Evolutionary conservation across 331 rosid species (phyloP).

Genomic region (Malus hybrid): DNA sequence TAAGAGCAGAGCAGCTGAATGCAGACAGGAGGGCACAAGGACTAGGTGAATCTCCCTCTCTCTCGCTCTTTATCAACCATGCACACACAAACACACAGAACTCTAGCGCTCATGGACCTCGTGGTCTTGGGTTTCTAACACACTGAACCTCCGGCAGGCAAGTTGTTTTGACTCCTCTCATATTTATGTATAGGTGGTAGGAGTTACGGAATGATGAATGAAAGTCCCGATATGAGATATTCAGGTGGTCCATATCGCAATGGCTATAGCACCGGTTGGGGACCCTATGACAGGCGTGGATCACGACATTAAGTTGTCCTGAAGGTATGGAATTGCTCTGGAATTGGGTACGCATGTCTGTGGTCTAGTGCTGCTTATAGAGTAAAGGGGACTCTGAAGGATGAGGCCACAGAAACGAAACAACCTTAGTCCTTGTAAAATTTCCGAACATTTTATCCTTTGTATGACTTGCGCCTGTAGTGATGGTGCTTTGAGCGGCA

Average conservation of each 20-base stretch:
- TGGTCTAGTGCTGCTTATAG: not conserved
- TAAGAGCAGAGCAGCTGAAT: slow-evolving; percentile 31
- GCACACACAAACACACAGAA: not conserved
- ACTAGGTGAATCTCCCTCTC: slow-evolving; percentile 21
- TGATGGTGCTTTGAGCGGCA: not conserved
- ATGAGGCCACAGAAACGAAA: not conserved
- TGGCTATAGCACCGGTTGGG: slow-evolving; percentile 26
- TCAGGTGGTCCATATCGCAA: slow-evolving; percentile 18
- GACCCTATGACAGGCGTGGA: slow-evolving; percentile 25
- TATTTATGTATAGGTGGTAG: slow-evolving; percentile 23
- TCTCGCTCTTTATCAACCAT: not conserved
- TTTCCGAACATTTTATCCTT: not conserved
- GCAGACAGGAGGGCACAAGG: slow-evolving; percentile 21
- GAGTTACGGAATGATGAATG: slow-evolving; percentile 30
- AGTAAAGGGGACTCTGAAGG: not conserved
- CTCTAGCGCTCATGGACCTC: not conserved
- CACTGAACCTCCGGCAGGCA: not conserved
- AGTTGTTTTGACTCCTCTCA: slow-evolving; percentile 15
- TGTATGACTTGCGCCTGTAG: not conserved
- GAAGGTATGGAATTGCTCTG: not conserved
- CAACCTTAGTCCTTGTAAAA: not conserved
- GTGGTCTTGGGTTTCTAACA: not conserved
- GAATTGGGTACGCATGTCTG: not conserved
- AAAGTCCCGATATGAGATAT: slow-evolving; percentile 34
- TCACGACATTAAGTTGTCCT: slow-evolving; percentile 17